Evolutionary conservation across 345 rosid species (phyloP), one percentile per base, ranked within the genome.

Genomic region (Corymbia maculata): DNA sequence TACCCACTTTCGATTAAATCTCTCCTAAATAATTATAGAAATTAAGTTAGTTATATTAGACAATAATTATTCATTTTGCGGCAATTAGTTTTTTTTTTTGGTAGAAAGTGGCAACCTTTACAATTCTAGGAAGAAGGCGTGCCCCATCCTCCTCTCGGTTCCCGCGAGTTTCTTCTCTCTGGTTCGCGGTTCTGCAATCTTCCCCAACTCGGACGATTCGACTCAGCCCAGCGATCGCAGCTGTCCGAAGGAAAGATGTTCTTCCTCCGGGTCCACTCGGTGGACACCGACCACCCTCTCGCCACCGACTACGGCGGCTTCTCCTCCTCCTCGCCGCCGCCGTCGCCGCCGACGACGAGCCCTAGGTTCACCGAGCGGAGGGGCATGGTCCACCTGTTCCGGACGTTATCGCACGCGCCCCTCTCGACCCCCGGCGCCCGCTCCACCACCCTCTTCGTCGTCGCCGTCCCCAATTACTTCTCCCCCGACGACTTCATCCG

Each of bases 401-500:
- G 99, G 28, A 91, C 91, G 70, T 89, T 94, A 9, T 92, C 95
- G 21, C 94, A 91, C 68, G 93, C 93, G 89, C 95, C 97, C 10
- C 96, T 94, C 32, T 93, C 98, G 19, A 96, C 89, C 90, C 95
- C 96, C 91, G 93, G 85, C 94, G 93, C 96, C 68, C 93, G 92
- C 85, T 96, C 98, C 87, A 91, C 94, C 85, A 90, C 93, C 87
- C 98, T 96, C 90, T 96, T 96, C 91, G 96, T 97, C 75, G 97
- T 95, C 61, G 97, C 97, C 85, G 95, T 95, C 90, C 99, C 98
- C 22, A 96, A 95, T 91, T 97, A 97, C 91, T 89, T 98, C 52
- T 97, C 98, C 55, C 86, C 92, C 70, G 92, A 92, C 57, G 99
- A 95, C 79, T 96, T 97, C 87, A 91, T 98, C 92, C 94, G 96